These are phyloP conservation scores for Quercus mongolica DNA, from an alignment of 306 rosid genomes.

Conservation along the genomic window DNA sequence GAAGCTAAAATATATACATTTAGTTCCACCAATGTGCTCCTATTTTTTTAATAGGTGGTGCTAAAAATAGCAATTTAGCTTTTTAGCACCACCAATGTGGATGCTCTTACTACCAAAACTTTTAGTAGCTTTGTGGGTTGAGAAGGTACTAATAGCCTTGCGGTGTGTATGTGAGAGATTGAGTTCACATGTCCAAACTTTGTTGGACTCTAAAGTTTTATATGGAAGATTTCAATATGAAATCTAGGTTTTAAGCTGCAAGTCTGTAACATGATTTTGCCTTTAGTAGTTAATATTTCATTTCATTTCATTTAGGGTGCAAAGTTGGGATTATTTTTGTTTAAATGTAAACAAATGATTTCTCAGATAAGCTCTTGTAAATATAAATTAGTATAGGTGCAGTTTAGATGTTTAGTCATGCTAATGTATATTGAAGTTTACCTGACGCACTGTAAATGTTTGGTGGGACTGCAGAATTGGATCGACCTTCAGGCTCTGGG, in stretches of 20 bases:
- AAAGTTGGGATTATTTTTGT: constrained; percentile 3
- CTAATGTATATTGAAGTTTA: constrained; percentile 8
- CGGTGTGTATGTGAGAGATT: neutral
- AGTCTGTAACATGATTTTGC: neutral
- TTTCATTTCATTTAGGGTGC: neutral
- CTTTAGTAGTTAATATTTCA: neutral
- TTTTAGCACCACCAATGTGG: no score
- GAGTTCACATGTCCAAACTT: neutral
- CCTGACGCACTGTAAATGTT: constrained; percentile 41
- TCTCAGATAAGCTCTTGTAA: neutral
- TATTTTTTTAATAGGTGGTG: no score
- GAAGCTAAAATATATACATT: no score
- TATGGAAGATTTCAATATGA: neutral
- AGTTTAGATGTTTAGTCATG: constrained; percentile 38
- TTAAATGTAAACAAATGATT: constrained; percentile 9
- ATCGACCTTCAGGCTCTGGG: constrained; percentile 67
- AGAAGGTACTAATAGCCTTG: neutral
- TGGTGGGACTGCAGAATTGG: constrained; percentile 61
- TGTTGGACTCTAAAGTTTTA: neutral
- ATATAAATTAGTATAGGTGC: constrained; percentile 20
- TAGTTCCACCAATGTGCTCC: no score
- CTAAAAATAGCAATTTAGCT: no score
- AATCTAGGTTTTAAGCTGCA: neutral
- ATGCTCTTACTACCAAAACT: no score
- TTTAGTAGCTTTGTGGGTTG: no score